Conservation (phyloP, 441 rosid species). For the Syzygium syzygioides region DNA sequence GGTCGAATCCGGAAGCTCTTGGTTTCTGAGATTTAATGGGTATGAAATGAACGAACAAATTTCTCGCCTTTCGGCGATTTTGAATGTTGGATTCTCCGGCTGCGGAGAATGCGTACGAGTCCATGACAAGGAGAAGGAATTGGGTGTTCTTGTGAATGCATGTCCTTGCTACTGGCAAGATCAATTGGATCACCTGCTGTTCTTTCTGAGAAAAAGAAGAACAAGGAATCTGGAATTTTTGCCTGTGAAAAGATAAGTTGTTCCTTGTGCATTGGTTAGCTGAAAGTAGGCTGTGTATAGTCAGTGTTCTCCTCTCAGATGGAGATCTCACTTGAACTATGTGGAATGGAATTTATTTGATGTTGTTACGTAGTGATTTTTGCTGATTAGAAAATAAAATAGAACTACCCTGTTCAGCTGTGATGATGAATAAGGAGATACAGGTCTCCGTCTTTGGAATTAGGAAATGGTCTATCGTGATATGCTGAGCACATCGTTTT, state of each 20-base stretch:
- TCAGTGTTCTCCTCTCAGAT: background rate
- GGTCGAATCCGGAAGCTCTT: background rate
- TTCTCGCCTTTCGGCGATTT: background rate
- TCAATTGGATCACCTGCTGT: background rate
- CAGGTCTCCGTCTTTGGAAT: background rate
- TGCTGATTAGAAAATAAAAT: background rate
- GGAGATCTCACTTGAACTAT: background rate
- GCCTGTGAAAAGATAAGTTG: background rate
- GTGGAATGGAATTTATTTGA: background rate
- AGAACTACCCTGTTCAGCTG: background rate
- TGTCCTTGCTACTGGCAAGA: background rate
- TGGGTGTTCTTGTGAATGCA: background rate
- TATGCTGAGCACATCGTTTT: background rate
- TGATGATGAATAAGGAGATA: background rate
- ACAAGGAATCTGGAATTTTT: background rate
- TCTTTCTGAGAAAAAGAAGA: background rate
- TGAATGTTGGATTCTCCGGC: background rate
- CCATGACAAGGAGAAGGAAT: background rate
- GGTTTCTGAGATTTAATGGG: background rate
- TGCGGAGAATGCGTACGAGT: background rate
- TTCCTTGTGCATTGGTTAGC: background rate
- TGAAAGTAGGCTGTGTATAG: background rate
- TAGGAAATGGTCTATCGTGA: background rate
- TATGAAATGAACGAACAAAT: background rate
- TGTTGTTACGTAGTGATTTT: background rate